Percentiles rank a stretch among this genome's conserved stretches.
These are phyloP conservation scores for Madurella mycetomatis DNA, from an alignment of 2,329 filamentous ascomycete species.

Conservation along the genomic window DNA sequence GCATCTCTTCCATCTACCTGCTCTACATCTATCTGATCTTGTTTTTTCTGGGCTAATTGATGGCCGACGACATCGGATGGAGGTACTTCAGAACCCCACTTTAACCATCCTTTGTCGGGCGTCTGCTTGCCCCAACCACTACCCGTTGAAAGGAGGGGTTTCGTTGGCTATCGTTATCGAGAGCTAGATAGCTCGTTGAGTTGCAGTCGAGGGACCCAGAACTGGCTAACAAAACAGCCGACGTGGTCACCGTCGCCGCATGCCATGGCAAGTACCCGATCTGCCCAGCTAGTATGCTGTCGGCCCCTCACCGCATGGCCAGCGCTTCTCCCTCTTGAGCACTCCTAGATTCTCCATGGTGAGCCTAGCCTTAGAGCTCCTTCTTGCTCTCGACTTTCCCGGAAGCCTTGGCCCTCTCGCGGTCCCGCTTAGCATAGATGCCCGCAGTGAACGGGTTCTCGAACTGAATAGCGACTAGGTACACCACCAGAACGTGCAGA, in stretches of 20 bases:
- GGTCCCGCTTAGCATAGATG: slow-evolving; percentile 85
- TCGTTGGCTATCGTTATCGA: slow-evolving; percentile 11
- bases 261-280: slow-evolving; percentile 2
- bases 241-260: neutral
- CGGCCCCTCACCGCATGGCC: slow-evolving; percentile 4
- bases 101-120: slow-evolving; percentile 16
- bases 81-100: slow-evolving; percentile 13
- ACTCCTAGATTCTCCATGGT: neutral
- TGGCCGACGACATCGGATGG: slow-evolving; percentile 19
- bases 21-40: slow-evolving; percentile 14
- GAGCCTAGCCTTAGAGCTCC: slow-evolving; percentile 38
- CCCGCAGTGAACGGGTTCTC: slow-evolving; percentile 93
- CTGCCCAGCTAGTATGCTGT: slow-evolving; percentile 5
- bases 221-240: neutral
- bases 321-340: slow-evolving; percentile 14
- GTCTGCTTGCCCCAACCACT: slow-evolving; percentile 18
- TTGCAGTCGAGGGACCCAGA: neutral
- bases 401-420: slow-evolving; percentile 44
- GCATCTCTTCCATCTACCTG: slow-evolving; percentile 6
- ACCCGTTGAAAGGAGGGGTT: slow-evolving; percentile 18
- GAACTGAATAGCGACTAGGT: slow-evolving; percentile 74
- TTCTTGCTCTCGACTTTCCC: slow-evolving; percentile 45
- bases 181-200: neutral
- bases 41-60: slow-evolving; percentile 25
- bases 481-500: slow-evolving; percentile 68